Percentiles rank a stretch among this genome's conserved stretches.
These are phyloP conservation scores for Camellia lanceoleosa DNA, from an alignment of 148 eudicot species.

Conservation along the genomic window DNA sequence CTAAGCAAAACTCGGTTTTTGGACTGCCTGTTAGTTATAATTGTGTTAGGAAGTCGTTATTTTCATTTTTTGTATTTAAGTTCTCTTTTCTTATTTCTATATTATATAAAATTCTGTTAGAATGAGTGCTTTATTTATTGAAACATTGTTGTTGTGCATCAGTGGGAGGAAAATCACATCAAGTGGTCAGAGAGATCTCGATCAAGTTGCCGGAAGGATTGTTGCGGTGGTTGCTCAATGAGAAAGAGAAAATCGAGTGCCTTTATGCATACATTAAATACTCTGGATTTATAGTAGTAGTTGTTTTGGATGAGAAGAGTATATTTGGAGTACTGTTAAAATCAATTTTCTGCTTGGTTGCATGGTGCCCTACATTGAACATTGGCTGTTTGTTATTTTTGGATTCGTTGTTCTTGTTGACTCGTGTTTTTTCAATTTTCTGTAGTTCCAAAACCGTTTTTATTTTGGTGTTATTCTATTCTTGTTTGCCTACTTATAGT, in stretches of 20 bases:
- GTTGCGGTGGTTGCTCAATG: slow-evolving; percentile 26
- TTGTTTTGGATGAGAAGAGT: slow-evolving; percentile 1
- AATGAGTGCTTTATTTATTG: not conserved
- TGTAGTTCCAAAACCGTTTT: too few relatives aligned
- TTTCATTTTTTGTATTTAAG: not conserved
- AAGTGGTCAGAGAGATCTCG: slow-evolving; percentile 69
- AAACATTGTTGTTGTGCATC: not conserved
- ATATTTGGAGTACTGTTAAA: slow-evolving; percentile 15
- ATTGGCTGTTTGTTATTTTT: not conserved
- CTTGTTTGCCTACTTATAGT: too few relatives aligned
- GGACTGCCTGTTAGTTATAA: too few relatives aligned
- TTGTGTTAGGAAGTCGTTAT: not conserved
- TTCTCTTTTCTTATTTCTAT: not conserved
- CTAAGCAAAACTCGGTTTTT: not conserved
- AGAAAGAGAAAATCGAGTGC: not conserved
- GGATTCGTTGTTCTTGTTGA: not conserved
- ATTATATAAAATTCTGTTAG: not conserved
- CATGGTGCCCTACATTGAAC: not conserved
- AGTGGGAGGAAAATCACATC: slow-evolving; percentile 80
- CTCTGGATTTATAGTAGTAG: not conserved
- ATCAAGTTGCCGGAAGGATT: slow-evolving; percentile 72
- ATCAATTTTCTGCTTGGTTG: not conserved
- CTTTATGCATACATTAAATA: not conserved
- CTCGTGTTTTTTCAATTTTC: not conserved
- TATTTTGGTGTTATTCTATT: too few relatives aligned